These are phyloP conservation scores for Bocquillonia castaneifolia DNA, from an alignment of 441 rosid species.

Conservation along the genomic window DNA sequence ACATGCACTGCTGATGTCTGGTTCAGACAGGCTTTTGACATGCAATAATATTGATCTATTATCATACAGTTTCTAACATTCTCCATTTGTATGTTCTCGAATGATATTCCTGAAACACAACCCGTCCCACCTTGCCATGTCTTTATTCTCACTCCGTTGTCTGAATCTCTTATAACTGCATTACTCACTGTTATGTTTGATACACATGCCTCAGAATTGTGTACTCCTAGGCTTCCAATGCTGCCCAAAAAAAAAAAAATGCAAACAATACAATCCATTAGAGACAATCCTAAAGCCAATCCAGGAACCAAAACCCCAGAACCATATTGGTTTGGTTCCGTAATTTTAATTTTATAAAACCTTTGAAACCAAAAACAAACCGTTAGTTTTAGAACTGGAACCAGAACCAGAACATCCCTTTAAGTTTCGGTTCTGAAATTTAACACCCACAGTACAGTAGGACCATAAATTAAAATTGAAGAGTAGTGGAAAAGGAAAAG, in stretches of 20 bases:
- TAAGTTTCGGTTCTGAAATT: no score
- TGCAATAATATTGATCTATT: constrained; percentile 86
- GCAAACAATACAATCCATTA: background rate
- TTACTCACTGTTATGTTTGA: constrained; percentile 78
- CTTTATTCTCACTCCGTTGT: constrained; percentile 83
- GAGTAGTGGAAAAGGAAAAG: background rate
- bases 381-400: no score
- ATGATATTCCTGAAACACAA: constrained; percentile 56
- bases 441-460: no score
- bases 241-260: constrained; percentile 31
- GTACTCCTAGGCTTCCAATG: constrained; percentile 91
- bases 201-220: constrained; percentile 89
- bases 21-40: constrained; percentile 57
- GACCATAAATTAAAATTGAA: background rate
- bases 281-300: no score
- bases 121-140: constrained; percentile 98
- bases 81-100: constrained; percentile 87
- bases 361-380: no score
- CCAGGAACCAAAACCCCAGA: no score
- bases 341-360: no score
- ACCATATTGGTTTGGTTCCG: no score
- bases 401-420: no score
- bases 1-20: constrained; percentile 84
- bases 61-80: constrained; percentile 83
- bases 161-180: constrained; percentile 64